Evolutionary conservation across 2,329 filamentous ascomycete genomes (phyloP).

Genomic region (Fusarium mundagurra): DNA sequence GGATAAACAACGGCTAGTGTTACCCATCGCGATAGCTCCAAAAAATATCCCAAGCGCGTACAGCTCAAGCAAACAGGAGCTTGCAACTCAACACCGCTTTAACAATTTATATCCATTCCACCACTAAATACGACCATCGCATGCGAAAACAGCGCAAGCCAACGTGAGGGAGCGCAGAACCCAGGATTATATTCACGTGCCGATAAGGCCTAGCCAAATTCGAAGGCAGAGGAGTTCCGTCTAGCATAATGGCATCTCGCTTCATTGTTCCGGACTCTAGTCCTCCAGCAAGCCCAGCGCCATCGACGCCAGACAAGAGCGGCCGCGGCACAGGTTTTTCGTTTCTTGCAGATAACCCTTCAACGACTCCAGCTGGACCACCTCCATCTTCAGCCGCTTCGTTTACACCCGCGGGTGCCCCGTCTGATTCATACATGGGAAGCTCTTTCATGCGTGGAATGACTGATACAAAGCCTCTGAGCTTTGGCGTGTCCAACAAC

Average conservation of each 20-base stretch:
- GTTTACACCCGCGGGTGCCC: slow-evolving; percentile 66
- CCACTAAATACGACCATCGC: slow-evolving; percentile 9
- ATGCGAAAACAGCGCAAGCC: slow-evolving; percentile 19
- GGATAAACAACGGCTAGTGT: slow-evolving; percentile 39
- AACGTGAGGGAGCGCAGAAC: slow-evolving; percentile 9
- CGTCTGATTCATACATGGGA: slow-evolving; percentile 63
- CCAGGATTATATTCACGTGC: slow-evolving; percentile 8
- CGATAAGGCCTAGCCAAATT: slow-evolving; percentile 6
- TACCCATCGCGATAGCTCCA: slow-evolving; percentile 44
- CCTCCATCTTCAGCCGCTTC: slow-evolving; percentile 64
- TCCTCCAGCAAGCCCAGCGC: slow-evolving; percentile 54
- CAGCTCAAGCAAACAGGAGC: slow-evolving; percentile 26
- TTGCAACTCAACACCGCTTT: slow-evolving; percentile 24
- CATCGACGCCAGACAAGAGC: slow-evolving; percentile 60
- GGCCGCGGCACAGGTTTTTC: slow-evolving; percentile 49
- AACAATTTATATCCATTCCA: slow-evolving; percentile 22
- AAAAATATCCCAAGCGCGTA: slow-evolving; percentile 44
- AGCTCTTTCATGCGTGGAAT: slow-evolving; percentile 62
- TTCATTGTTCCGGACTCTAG: slow-evolving; percentile 57
- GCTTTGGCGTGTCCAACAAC: slow-evolving; percentile 48
- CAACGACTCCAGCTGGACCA: slow-evolving; percentile 63
- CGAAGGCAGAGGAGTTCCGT: slow-evolving; percentile 31
- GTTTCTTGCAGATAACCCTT: slow-evolving; percentile 56
- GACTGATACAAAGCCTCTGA: slow-evolving; percentile 51
- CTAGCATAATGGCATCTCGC: slow-evolving; percentile 51